Evolutionary conservation across 2,329 filamentous ascomycete species (phyloP).

Genomic region (Colletotrichum horii): DNA sequence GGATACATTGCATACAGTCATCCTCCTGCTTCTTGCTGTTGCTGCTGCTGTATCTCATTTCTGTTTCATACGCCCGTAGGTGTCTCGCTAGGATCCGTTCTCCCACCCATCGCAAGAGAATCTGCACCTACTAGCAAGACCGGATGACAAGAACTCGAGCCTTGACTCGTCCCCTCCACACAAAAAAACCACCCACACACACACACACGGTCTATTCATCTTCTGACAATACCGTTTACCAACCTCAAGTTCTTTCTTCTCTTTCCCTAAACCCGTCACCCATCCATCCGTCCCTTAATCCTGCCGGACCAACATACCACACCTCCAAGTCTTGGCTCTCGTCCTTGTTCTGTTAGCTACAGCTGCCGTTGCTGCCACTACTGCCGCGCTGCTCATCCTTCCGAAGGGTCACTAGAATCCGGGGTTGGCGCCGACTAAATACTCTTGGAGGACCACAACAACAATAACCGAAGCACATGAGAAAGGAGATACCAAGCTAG

Average conservation of each 20-base stretch:
- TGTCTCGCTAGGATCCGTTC: constrained; percentile 2
- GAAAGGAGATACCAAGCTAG: background rate
- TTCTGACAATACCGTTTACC: background rate
- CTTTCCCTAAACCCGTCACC: background rate
- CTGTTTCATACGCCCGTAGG: constrained; percentile 6
- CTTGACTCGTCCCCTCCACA: background rate
- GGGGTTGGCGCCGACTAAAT: constrained; percentile 17
- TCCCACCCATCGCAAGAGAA: background rate
- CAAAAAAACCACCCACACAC: background rate
- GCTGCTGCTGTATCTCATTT: background rate
- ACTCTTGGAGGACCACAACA: background rate
- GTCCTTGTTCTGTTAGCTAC: background rate
- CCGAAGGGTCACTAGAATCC: background rate
- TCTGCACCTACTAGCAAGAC: background rate
- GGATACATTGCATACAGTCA: background rate
- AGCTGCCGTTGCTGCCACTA: background rate
- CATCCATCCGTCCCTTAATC: background rate
- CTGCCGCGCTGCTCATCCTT: background rate
- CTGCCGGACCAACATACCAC: background rate
- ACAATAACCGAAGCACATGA: background rate
- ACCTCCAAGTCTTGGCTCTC: background rate
- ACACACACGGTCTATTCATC: background rate
- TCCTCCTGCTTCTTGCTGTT: background rate
- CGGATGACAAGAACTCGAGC: constrained; percentile 4
- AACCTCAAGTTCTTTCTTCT: background rate